phyloP scores from a whole-genome alignment of 768 basidiomycete genomes.

The Calocybe gangraenosa region DNA sequence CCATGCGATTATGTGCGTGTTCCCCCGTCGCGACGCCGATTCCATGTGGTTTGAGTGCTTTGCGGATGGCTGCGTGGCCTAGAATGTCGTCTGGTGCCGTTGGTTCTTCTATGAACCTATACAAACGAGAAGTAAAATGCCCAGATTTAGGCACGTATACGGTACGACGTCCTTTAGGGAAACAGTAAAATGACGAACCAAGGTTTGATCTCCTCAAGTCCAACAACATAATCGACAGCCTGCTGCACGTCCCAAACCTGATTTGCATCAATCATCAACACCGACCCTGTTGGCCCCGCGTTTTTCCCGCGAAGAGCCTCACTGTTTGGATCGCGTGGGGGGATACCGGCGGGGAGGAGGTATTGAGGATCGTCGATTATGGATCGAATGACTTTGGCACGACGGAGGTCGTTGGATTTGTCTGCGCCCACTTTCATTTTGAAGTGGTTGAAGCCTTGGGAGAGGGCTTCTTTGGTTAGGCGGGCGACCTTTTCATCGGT shows the following conservation, averaged over 20 bases:
- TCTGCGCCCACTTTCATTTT: conserved; percentile 98
- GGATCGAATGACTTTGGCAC: conserved; percentile 85
- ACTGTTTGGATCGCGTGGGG: conserved; percentile 56
- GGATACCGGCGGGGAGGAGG: conserved; percentile 59
- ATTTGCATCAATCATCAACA: conserved; percentile 97
- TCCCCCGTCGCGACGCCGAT: conserved; percentile 95
- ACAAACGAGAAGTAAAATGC: no score
- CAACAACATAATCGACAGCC: conserved; percentile 88
- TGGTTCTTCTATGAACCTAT: conserved; percentile 91
- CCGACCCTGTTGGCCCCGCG: conserved; percentile 89
- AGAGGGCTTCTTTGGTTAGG: conserved; percentile 82
- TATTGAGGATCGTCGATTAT: conserved; percentile 93
- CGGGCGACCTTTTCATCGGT: conserved; percentile 87
- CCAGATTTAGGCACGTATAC: background rate
- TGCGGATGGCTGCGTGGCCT: conserved; percentile 77
- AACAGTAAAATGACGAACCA: conserved; percentile 52
- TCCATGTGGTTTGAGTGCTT: conserved; percentile 68
- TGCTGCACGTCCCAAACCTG: conserved; percentile 94
- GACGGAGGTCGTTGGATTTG: conserved; percentile 76
- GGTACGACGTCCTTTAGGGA: background rate
- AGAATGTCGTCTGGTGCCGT: conserved; percentile 91
- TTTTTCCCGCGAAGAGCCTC: conserved; percentile 80
- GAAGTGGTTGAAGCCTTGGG: conserved; percentile 94
- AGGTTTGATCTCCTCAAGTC: conserved; percentile 76
- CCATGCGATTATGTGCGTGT: conserved; percentile 91